Conservation (phyloP, 257 asterid genomes). For the Solanum paucissectum region DNA sequence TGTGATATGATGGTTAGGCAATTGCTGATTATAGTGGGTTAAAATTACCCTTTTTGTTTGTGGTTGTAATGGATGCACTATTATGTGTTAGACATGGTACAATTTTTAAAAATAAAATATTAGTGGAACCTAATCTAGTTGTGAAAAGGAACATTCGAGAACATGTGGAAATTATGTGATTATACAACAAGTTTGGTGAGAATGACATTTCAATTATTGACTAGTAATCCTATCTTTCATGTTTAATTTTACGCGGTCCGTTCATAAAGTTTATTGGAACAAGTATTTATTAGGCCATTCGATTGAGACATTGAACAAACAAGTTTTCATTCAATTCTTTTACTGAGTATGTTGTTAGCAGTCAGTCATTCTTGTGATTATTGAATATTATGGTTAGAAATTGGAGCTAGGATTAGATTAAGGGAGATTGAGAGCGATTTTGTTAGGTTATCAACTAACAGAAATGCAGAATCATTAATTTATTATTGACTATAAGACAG, state of each 20-base stretch:
- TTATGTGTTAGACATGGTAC: neutral
- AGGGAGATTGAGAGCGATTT: neutral
- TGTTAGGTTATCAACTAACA: neutral
- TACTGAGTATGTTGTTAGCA: too few species aligned
- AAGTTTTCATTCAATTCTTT: too few species aligned
- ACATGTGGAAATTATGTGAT: neutral
- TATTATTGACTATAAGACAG: neutral
- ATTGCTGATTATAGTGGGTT: neutral
- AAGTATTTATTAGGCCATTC: neutral
- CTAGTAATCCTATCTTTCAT: neutral
- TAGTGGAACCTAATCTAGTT: neutral
- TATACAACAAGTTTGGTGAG: neutral
- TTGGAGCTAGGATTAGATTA: neutral
- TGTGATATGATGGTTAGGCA: neutral
- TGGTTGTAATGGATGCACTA: neutral
- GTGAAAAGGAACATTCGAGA: neutral
- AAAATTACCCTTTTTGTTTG: neutral
- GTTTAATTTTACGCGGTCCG: neutral
- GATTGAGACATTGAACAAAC: neutral
- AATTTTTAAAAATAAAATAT: neutral
- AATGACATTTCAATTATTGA: neutral
- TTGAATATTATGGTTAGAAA: neutral
- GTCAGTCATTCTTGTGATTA: neutral
- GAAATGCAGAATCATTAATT: neutral
- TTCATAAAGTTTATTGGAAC: neutral